Conservation (phyloP, 805 yeast species). For the Nakazawaea wyomingensis region DNA sequence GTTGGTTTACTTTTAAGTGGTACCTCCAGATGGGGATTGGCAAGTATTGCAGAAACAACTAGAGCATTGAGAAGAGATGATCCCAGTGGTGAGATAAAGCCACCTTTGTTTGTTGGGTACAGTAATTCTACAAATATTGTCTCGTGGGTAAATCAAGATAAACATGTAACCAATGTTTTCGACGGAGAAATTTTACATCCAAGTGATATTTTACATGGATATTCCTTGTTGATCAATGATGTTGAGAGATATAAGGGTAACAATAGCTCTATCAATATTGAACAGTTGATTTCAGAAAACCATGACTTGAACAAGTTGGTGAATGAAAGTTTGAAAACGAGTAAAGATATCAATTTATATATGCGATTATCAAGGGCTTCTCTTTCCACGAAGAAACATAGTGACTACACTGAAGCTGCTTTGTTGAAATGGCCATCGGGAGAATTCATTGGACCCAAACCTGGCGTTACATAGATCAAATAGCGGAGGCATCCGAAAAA, state of each 20-base stretch:
- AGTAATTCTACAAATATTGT: conserved; percentile 27
- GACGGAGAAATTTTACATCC: conserved; percentile 23
- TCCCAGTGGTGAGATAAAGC: conserved; percentile 50
- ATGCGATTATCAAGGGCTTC: conserved; percentile 53
- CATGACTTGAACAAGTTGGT: conserved; percentile 25
- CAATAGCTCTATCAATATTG: conserved; percentile 38
- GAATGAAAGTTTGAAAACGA: conserved; percentile 25
- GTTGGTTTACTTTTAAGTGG: conserved; percentile 82
- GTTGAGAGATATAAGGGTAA: conserved; percentile 67
- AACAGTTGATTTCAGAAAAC: conserved; percentile 27
- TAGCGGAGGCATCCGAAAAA: too few species aligned
- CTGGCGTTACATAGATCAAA: conserved; percentile 40
- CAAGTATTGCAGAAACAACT: conserved; percentile 78
- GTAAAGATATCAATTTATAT: conserved; percentile 37
- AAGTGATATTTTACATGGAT: conserved; percentile 36
- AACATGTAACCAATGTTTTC: conserved; percentile 15
- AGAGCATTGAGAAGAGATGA: conserved; percentile 65
- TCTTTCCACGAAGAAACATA: conserved; percentile 29
- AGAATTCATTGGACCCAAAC: conserved; percentile 41
- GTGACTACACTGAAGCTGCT: conserved; percentile 69
- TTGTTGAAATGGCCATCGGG: conserved; percentile 56
- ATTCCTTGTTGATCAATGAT: conserved; percentile 71
- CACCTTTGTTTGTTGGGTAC: conserved; percentile 43
- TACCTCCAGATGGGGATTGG: conserved; percentile 89
- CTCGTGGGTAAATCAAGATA: conserved; percentile 28